These are phyloP conservation scores for Tricholoma hemisulphureum DNA, from an alignment of 768 basidiomycete genomes.

Conservation along the genomic window DNA sequence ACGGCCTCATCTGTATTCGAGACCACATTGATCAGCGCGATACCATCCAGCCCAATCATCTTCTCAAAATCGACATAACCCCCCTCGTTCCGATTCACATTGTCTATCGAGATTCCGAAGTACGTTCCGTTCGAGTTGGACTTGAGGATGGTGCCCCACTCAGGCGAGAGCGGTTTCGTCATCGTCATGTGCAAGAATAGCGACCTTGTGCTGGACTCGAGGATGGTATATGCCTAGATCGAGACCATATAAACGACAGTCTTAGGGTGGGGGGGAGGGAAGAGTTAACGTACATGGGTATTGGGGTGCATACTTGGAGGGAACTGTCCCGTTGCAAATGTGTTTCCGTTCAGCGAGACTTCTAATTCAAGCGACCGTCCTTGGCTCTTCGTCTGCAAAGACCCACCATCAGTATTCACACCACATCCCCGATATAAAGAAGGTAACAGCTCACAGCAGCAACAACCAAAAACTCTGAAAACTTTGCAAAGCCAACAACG, in stretches of 20 bases:
- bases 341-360: constrained; percentile 87
- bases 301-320: constrained; percentile 88
- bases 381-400: constrained; percentile 46
- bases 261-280: not conserved
- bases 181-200: constrained; percentile 97
- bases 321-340: constrained; percentile 85
- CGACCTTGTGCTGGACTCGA: constrained; percentile 91
- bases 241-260: not conserved
- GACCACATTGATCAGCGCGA: constrained; percentile 90
- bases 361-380: constrained; percentile 74
- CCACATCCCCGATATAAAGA: not conserved
- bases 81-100: constrained; percentile 84
- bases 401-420: not conserved
- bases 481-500: constrained; percentile 95
- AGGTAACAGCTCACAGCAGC: constrained; percentile 81
- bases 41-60: constrained; percentile 92
- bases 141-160: constrained; percentile 90
- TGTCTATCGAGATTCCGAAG: constrained; percentile 81
- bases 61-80: constrained; percentile 99
- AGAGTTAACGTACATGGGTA: constrained; percentile 66
- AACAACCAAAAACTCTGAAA: constrained; percentile 94
- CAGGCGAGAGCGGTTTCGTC: constrained; percentile 68
- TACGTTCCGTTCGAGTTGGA: constrained; percentile 99
- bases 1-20: constrained; percentile 75
- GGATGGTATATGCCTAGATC: constrained; percentile 80